phyloP scores from a whole-genome alignment of 169 alveolate species.

The Eimeria brunetti region DNA sequence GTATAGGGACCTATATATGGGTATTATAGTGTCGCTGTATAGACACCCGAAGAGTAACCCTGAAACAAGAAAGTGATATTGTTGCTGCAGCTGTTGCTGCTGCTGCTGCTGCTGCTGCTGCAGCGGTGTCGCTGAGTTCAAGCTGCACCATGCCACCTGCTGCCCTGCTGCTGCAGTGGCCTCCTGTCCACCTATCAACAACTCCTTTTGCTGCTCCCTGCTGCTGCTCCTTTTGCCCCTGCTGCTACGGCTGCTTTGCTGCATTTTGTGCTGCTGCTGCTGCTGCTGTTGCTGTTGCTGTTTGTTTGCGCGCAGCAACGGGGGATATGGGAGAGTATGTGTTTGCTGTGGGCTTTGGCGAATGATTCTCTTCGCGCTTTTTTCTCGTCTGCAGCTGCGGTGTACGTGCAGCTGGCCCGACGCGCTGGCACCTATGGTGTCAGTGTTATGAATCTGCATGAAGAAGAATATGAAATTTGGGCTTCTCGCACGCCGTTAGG shows the following conservation, averaged over 20 bases:
- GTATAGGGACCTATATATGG: too few species aligned
- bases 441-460: background rate
- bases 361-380: background rate
- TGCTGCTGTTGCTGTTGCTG: constrained; percentile 1
- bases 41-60: too few species aligned
- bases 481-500: background rate
- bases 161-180: background rate
- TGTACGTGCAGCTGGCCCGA: background rate
- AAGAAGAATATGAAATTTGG: background rate
- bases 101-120: background rate
- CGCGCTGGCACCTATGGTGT: background rate
- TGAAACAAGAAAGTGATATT: too few species aligned
- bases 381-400: background rate
- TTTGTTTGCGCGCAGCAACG: background rate
- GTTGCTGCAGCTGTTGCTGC: background rate
- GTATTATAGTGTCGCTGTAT: too few species aligned
- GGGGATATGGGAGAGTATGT: background rate
- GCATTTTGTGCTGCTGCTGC: background rate
- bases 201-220: background rate
- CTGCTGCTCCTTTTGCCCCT: background rate
- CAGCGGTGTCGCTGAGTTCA: background rate
- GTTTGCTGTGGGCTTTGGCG: background rate
- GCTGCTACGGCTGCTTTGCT: background rate
- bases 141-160: background rate
- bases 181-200: background rate